A percentile compares a stretch with the other conserved stretches of the same genome.
Evolutionary conservation across 768 basidiomycete species (phyloP).

Genomic region (Cubamyces lactineus): DNA sequence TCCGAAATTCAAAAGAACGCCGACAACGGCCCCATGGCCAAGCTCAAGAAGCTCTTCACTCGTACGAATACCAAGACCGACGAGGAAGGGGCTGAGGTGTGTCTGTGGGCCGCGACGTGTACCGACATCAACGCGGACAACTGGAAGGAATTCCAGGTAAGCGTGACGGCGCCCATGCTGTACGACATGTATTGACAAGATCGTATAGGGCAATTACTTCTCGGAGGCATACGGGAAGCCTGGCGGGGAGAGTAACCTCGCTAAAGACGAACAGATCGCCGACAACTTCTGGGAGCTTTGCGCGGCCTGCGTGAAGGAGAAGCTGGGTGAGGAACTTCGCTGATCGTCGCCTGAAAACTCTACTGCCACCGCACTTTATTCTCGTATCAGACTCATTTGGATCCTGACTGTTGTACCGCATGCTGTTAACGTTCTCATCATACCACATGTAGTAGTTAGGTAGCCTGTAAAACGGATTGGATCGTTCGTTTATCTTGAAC

Average conservation of each 20-base stretch:
- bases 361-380: too few species aligned
- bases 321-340: conserved; percentile 27
- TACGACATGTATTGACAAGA: neutral
- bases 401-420: too few species aligned
- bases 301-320: conserved; percentile 24
- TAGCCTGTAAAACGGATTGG: too few species aligned
- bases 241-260: conserved; percentile 27
- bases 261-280: conserved; percentile 23
- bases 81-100: conserved; percentile 31
- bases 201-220: conserved; percentile 30
- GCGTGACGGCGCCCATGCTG: neutral
- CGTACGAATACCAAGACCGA: conserved; percentile 26
- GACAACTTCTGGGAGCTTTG: conserved; percentile 31
- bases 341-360: too few species aligned
- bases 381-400: too few species aligned
- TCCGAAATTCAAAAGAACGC: conserved; percentile 29
- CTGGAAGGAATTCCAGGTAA: conserved; percentile 33
- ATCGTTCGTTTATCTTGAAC: too few species aligned
- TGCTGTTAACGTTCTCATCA: too few species aligned
- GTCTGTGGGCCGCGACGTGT: conserved; percentile 34
- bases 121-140: conserved; percentile 29
- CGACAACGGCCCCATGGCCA: conserved; percentile 31
- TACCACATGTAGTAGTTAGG: too few species aligned
- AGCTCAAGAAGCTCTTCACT: conserved; percentile 25
- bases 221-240: conserved; percentile 31